These are phyloP conservation scores for Mrakia gelida DNA, from an alignment of 768 basidiomycete species.

Conservation along the genomic window DNA sequence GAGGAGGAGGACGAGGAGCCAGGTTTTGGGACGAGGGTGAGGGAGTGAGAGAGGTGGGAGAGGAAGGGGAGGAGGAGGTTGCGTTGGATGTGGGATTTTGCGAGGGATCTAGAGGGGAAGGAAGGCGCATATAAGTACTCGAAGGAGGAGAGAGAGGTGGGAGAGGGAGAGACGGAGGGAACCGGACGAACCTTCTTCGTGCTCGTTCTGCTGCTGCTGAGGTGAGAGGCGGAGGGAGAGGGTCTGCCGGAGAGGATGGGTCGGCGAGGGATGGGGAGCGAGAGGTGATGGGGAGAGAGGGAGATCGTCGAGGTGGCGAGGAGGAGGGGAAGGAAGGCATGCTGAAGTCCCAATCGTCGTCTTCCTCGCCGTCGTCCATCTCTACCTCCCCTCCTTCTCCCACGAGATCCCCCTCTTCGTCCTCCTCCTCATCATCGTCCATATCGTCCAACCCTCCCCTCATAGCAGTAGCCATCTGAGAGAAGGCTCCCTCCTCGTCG, in stretches of 20 bases:
- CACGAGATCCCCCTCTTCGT: neutral
- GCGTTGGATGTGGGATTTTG: constrained; percentile 13
- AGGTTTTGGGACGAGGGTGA: neutral
- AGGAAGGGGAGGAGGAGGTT: neutral
- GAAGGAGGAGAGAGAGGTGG: neutral
- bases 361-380: neutral
- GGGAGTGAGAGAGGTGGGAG: neutral
- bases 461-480: neutral
- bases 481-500: neutral
- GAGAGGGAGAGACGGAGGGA: neutral
- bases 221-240: neutral
- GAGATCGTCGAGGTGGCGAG: neutral
- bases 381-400: neutral
- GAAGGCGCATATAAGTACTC: neutral
- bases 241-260: neutral
- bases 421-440: neutral
- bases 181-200: neutral
- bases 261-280: neutral
- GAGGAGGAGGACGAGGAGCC: neutral
- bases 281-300: too few species aligned
- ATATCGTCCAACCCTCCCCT: neutral
- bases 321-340: neutral
- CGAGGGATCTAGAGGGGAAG: neutral
- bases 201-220: neutral
- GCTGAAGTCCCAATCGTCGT: neutral